Base-by-base conservation (phyloP, 2,329 filamentous ascomycete species). In the Neopestalotiopsis clavispora region DNA sequence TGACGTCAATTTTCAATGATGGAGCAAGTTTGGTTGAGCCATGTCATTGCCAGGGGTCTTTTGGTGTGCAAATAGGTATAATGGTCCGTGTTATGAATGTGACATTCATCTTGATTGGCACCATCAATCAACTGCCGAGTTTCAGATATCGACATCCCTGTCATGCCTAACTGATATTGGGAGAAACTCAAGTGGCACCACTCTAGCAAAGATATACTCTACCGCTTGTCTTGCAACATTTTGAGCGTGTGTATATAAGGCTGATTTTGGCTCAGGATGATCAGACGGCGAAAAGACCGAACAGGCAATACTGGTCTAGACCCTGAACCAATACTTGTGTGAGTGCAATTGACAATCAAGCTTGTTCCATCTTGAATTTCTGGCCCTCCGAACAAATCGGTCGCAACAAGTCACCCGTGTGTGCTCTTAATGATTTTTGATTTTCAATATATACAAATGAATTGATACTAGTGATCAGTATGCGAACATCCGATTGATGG, bases 21-120 rank as follows among this genome's bases (percentile, higher is more conserved):
- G 23, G 23, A 62, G 34, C 59, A 62, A 62, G 59, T 62, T 62
- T 62, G 59, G 32, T n/a, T 23, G 20, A 38, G 59, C 59, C 59
- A 62, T 62, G 34, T 62, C 59, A 62, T 62, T 32, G 59, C 17
- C 59, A 34, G 34, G 59, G 59, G 34, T 62, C 5, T 34, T 62
- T 23, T 62, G n/a, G 17, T 52, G 45, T 52, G n/a, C 7, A 52
- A 49, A 17, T 52, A 52, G 45, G 45, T 62, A 62, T 62, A 62
- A 62, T 62, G 59, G 59, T 40, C 34, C 59, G 59, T 62, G 59
- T 40, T 62, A 62, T 62, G 23, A 30, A 38, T 38, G 59, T 7
- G 14, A 38, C 20, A 13, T 23, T 30, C 12, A 42, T 17, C 34
- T 10, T 34, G 59, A 62, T 62, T 62, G n/a, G 59, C 20, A 38